Evolutionary conservation across 257 asterid species (phyloP).

Genomic region (Solanum corneliomulleri): DNA sequence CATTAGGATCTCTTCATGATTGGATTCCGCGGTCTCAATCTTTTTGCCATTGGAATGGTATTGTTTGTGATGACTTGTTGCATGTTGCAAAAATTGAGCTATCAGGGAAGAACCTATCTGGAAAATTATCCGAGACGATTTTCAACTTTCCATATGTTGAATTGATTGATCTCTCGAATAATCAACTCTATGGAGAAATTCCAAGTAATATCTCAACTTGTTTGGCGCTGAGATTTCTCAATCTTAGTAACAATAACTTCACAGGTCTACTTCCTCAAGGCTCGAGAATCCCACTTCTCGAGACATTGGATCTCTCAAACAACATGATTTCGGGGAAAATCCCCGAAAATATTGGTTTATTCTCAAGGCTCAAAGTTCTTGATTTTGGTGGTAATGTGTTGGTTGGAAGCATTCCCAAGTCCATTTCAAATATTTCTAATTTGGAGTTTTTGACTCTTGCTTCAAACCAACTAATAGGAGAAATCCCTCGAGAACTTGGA

Average conservation of each 20-base stretch:
- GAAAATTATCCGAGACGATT: constrained; percentile 29
- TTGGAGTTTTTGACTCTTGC: constrained; percentile 58
- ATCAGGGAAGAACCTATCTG: constrained; percentile 51
- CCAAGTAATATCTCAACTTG: constrained; percentile 26
- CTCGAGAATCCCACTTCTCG: constrained; percentile 24
- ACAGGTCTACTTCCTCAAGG: constrained; percentile 41
- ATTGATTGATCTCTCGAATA: constrained; percentile 51
- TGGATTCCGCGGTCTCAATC: constrained; percentile 47
- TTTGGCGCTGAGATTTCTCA: constrained; percentile 38
- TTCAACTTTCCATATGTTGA: constrained; percentile 42
- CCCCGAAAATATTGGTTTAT: constrained; percentile 39
- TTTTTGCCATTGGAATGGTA: constrained; percentile 60
- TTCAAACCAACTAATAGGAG: constrained; percentile 61
- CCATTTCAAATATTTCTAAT: constrained; percentile 36
- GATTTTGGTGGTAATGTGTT: constrained; percentile 76
- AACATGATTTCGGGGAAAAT: constrained; percentile 59
- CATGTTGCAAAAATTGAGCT: constrained; percentile 51
- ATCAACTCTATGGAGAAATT: constrained; percentile 51
- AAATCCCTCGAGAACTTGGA: constrained; percentile 44
- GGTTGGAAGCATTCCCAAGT: constrained; percentile 40
- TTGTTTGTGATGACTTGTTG: constrained; percentile 45
- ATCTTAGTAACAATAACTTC: constrained; percentile 64
- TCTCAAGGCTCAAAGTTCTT: constrained; percentile 42
- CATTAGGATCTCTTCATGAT: constrained; percentile 22
- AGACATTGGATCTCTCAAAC: constrained; percentile 59